Conservation (phyloP, 257 asterid genomes). For the Solanum ossicruentum region DNA sequence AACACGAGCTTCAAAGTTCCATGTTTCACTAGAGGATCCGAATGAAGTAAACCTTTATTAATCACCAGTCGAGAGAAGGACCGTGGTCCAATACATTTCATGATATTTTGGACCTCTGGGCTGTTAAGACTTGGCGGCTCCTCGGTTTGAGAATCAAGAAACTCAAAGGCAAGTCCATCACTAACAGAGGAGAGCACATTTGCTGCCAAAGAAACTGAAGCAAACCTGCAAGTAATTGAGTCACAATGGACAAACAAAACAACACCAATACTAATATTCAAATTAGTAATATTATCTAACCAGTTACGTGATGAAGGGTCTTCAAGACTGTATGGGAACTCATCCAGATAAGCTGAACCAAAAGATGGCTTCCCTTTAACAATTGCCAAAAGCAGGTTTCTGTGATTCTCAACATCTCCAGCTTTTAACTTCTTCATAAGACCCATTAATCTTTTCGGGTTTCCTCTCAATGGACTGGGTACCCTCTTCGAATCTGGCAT, state of each 20-base stretch:
- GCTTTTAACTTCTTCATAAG: slow-evolving; percentile 81
- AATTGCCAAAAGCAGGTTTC: slow-evolving; percentile 55
- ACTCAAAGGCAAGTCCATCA: slow-evolving; percentile 42
- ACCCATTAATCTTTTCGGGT: slow-evolving; percentile 61
- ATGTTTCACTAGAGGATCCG: slow-evolving; percentile 62
- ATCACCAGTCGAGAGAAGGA: slow-evolving; percentile 53
- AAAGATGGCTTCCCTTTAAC: slow-evolving; percentile 60
- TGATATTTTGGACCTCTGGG: slow-evolving; percentile 42
- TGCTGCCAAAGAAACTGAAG: slow-evolving; percentile 77
- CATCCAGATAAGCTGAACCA: slow-evolving; percentile 76
- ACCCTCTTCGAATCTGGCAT: slow-evolving; percentile 70
- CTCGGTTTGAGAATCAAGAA: slow-evolving; percentile 12
- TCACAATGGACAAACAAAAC: slow-evolving; percentile 14
- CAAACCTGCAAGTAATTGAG: slow-evolving; percentile 63
- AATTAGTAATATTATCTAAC: slow-evolving; percentile 25
- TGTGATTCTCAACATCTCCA: slow-evolving; percentile 52
- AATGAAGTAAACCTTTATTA: slow-evolving; percentile 72
- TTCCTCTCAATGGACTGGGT: slow-evolving; percentile 68
- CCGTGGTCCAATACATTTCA: slow-evolving; percentile 64
- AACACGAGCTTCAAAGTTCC: slow-evolving; percentile 66
- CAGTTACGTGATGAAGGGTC: slow-evolving; percentile 68
- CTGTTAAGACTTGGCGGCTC: slow-evolving; percentile 30
- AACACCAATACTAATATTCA: slow-evolving; percentile 1
- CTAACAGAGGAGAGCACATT: slow-evolving; percentile 58
- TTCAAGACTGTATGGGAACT: slow-evolving; percentile 73